Evolutionary conservation across 1,284 basidiomycete genomes (phyloP).

Genomic region (Apiotrichum veenhuisii): DNA sequence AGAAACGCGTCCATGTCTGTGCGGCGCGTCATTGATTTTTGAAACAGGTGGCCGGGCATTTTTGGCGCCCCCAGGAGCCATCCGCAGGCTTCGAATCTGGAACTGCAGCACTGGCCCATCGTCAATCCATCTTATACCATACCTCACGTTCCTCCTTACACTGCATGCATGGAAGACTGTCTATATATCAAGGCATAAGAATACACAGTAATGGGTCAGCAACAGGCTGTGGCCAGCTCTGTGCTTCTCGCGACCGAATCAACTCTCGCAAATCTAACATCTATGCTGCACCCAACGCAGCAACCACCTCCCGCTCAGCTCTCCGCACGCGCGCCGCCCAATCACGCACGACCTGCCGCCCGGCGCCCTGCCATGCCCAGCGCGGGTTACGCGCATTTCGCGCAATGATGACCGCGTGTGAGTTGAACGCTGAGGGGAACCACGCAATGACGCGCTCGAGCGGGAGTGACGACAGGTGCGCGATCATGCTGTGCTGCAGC

Average conservation of each 20-base stretch:
- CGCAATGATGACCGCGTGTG: conserved; percentile 40
- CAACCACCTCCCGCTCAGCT: neutral
- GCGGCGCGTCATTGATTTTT: no score
- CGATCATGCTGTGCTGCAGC: conserved; percentile 33
- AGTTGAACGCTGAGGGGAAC: conserved; percentile 44
- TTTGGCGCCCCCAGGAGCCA: no score
- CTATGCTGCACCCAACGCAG: neutral
- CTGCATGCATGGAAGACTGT: no score
- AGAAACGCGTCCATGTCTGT: neutral
- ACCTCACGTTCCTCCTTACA: no score
- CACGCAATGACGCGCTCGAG: conserved; percentile 38
- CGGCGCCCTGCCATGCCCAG: conserved; percentile 31
- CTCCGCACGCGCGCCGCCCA: conserved; percentile 20
- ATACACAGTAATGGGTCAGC: no score
- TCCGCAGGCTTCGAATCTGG: no score
- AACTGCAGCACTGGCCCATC: no score
- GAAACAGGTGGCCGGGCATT: no score
- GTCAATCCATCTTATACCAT: neutral
- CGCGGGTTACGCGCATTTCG: conserved; percentile 18
- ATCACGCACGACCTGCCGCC: conserved; percentile 26
- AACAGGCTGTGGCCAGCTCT: no score
- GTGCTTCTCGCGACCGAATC: no score
- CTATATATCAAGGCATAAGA: no score
- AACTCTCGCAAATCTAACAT: no score
- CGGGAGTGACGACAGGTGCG: conserved; percentile 28